phyloP scores from a whole-genome alignment of 2,329 filamentous ascomycete genomes.

The Sarocladiaceae sp. region DNA sequence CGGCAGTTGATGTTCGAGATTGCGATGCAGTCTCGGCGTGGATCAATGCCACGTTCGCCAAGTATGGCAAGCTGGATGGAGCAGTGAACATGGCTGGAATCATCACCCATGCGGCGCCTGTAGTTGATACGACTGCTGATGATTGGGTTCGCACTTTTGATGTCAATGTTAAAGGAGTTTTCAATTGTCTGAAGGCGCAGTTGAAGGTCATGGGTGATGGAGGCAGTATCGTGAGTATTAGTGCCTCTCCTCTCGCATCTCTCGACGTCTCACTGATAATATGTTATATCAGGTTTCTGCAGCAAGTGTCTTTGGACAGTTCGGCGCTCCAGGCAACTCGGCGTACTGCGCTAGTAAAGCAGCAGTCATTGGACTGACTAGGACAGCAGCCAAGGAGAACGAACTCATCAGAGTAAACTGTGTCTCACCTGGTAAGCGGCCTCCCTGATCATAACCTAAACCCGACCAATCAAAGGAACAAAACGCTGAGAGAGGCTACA shows the following conservation, averaged over 20 bases:
- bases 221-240: conserved; percentile 20
- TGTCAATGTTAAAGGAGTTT: conserved; percentile 42
- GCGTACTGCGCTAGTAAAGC: conserved; percentile 28
- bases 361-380: conserved; percentile 24
- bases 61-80: conserved; percentile 33
- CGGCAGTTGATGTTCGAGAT: conserved; percentile 13
- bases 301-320: conserved; percentile 28
- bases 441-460: not conserved
- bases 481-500: too few species aligned
- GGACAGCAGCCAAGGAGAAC: conserved; percentile 23
- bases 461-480: not conserved
- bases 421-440: conserved; percentile 20
- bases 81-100: conserved; percentile 35
- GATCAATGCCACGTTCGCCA: conserved; percentile 25
- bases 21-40: conserved; percentile 16
- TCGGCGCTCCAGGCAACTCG: conserved; percentile 23
- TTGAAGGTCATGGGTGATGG: conserved; percentile 23
- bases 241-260: not conserved
- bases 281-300: conserved; percentile 19
- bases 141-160: conserved; percentile 37
- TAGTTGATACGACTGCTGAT: conserved; percentile 29
- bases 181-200: conserved; percentile 47
- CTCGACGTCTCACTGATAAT: not conserved
- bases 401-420: conserved; percentile 4
- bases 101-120: conserved; percentile 9